Conservation (phyloP, 2,329 filamentous ascomycete genomes). For the Phyllosticta citribraziliensis region DNA sequence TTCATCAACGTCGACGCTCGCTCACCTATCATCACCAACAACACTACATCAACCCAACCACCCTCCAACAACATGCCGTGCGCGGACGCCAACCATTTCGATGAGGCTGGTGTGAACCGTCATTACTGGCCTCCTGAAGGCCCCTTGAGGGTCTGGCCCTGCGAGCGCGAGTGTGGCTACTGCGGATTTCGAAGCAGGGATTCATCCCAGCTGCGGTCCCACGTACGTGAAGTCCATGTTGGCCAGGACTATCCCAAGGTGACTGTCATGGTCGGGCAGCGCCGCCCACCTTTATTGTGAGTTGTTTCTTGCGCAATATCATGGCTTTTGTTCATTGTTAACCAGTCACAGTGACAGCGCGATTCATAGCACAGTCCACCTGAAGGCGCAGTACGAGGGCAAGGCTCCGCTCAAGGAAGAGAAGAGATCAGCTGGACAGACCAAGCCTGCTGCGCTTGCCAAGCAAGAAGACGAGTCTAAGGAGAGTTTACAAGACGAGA, state of each 20-base stretch:
- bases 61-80: neutral
- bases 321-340: neutral
- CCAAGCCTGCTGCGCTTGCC: too few species aligned
- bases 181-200: too few species aligned
- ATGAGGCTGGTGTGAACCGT: neutral
- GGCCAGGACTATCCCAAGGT: neutral
- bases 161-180: too few species aligned
- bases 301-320: neutral
- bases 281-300: conserved; percentile 6
- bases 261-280: neutral
- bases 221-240: conserved; percentile 6
- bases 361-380: conserved; percentile 1
- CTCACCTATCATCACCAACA: neutral
- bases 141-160: conserved; percentile 8
- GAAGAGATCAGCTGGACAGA: neutral
- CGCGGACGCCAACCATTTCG: neutral
- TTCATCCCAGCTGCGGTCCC: conserved; percentile 1
- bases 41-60: neutral
- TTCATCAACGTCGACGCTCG: neutral
- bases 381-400: neutral
- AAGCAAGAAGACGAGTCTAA: neutral
- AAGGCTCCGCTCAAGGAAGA: neutral
- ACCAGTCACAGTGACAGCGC: neutral
- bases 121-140: conserved; percentile 10
- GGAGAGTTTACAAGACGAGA: neutral